Percentiles rank a stretch among this genome's conserved stretches.
These are phyloP conservation scores for Diospyros kaki DNA, from an alignment of 148 eudicot genomes.

Conservation along the genomic window DNA sequence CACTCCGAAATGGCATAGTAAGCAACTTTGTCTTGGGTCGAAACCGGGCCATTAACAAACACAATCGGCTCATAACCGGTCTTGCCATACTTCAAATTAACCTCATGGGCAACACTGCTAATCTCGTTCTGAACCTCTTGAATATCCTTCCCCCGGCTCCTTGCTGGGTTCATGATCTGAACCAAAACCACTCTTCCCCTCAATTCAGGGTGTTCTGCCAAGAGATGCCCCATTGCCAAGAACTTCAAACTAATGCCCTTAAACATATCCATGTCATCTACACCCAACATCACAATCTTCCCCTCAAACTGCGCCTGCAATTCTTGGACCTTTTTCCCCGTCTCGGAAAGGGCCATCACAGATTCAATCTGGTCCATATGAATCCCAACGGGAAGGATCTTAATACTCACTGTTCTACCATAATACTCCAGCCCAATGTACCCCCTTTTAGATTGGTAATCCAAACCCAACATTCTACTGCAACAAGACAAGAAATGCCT, in stretches of 20 bases:
- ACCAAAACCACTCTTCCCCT: conserved; percentile 69
- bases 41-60: conserved; percentile 49
- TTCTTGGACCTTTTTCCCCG: conserved; percentile 35
- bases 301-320: conserved; percentile 47
- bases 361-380: conserved; percentile 73
- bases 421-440: conserved; percentile 75
- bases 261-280: conserved; percentile 86
- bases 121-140: conserved; percentile 55
- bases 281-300: conserved; percentile 67
- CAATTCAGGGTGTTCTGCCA: conserved; percentile 36
- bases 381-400: conserved; percentile 76
- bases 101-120: conserved; percentile 33
- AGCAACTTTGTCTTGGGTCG: conserved; percentile 62
- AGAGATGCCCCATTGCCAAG: conserved; percentile 54
- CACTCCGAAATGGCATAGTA: conserved; percentile 71
- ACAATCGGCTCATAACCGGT: conserved; percentile 70
- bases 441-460: conserved; percentile 73
- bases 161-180: conserved; percentile 69
- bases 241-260: conserved; percentile 85
- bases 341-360: conserved; percentile 36
- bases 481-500: conserved; percentile 83
- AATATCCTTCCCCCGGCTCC: conserved; percentile 76
- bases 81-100: conserved; percentile 48
- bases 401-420: conserved; percentile 75
- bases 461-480: conserved; percentile 82